Evolutionary conservation across 2,329 filamentous ascomycete genomes (phyloP), one percentile per base, ranked within the genome.

Genomic region (Geosmithia putterillii): DNA sequence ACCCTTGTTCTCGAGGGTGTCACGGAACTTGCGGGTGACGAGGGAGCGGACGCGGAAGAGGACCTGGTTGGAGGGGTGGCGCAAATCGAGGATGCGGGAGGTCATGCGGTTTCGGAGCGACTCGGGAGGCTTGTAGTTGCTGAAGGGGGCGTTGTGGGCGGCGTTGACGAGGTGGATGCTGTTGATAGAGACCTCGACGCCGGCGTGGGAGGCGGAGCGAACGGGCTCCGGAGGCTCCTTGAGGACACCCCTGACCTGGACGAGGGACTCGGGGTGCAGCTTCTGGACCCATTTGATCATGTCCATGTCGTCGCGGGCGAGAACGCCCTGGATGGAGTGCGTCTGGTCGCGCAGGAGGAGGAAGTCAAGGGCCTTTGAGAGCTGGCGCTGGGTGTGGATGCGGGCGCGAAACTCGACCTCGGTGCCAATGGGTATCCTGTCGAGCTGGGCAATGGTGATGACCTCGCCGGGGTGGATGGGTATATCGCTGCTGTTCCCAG

Each of bases 241-340:
- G 4, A 95, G 63, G 2, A 74, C 74, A 46, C 86, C 89, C 42
- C 74, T 78, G 44, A 94, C 78, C 45, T 85, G 76, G 5, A 95
- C 79, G 42, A 95, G 74, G 7, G 80, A 83, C 57, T 94, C 89
- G 6, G 81, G 69, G 44, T 82, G 79, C 39, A 95, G 69, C 57
- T 86, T 86, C 62, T 94, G 85, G 3, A 86, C 85, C 84, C 87
- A 94, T 56, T 85, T 81, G 22, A 95, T 71, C 73, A 95, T 90
- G 53, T 83, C 77, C 74, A 50, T 79, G 67, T 54, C 66, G 48
- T 58, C 60, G 51, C 58, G 59, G 44, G 59, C 48, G 15, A 95
- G 67, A 3, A 95, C 85, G 48, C 86, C 88, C 61, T 95, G 89
- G 42, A 95, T 77, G 20, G 87, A 92, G 50, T 76, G 72, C 12